Evolutionary conservation across 495 filamentous ascomycete species (phyloP).

Genomic region (Penicillium desertorum): DNA sequence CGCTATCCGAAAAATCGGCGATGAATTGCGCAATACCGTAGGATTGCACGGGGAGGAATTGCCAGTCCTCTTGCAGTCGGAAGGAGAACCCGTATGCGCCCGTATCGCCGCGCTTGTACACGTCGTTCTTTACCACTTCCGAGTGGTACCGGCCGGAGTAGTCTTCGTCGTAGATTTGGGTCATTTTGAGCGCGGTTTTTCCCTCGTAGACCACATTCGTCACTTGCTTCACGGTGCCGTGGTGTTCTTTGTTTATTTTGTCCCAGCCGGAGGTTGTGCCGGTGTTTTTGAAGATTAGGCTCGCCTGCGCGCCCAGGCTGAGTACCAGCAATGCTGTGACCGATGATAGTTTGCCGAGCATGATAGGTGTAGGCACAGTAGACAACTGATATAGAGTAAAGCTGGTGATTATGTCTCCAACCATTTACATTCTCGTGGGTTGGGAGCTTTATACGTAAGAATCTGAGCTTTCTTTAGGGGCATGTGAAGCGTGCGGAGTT

Average conservation of each 20-base stretch:
- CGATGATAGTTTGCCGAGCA: constrained; percentile 2
- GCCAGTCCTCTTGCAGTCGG: constrained; percentile 50
- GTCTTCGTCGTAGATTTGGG: constrained; percentile 48
- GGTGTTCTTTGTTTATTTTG: constrained; percentile 40
- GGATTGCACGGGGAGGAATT: constrained; percentile 46
- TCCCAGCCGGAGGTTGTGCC: constrained; percentile 53
- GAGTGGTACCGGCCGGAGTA: constrained; percentile 56
- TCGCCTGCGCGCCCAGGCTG: constrained; percentile 16
- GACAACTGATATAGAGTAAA: background rate
- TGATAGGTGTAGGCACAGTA: background rate
- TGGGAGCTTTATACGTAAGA: background rate
- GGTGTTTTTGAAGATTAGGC: constrained; percentile 49
- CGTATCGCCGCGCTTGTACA: constrained; percentile 49
- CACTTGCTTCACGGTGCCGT: constrained; percentile 48
- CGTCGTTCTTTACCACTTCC: constrained; percentile 49
- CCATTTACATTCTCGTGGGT: background rate
- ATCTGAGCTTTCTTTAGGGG: background rate
- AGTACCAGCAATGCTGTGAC: constrained; percentile 1
- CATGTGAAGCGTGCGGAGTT: background rate
- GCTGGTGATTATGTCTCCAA: background rate
- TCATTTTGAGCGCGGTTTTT: constrained; percentile 51
- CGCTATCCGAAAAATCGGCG: constrained; percentile 48
- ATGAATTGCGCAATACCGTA: constrained; percentile 60
- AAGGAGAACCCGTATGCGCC: constrained; percentile 59
- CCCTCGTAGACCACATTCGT: constrained; percentile 47